Evolutionary conservation across 495 filamentous ascomycete genomes (phyloP).

Genomic region (Aspergillus bridgeri): DNA sequence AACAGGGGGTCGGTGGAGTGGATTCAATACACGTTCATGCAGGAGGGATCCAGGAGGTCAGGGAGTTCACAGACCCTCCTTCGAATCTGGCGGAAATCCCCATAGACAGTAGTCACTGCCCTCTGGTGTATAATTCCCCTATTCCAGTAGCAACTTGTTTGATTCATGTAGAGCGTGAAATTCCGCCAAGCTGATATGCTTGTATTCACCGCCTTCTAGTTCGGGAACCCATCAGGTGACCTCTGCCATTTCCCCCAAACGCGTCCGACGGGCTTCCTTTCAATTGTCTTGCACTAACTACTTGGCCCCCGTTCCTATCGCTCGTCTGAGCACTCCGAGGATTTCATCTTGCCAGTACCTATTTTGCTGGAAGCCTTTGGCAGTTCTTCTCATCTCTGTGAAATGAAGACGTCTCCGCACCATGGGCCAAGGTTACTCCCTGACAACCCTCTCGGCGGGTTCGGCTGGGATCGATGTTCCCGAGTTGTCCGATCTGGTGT

Average conservation of each 20-base stretch:
- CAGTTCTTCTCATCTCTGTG: slow-evolving; percentile 15
- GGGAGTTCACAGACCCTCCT: no score
- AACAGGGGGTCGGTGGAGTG: no score
- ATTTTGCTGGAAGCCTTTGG: neutral
- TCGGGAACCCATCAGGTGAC: neutral
- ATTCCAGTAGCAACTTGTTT: no score
- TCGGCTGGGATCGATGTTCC: slow-evolving; percentile 90
- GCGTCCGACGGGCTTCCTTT: neutral
- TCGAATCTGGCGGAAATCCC: no score
- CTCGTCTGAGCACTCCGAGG: neutral
- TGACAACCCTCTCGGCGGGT: slow-evolving; percentile 83
- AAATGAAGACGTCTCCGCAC: slow-evolving; percentile 39
- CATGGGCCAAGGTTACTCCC: slow-evolving; percentile 98
- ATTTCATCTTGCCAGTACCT: neutral
- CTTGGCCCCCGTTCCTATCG: neutral
- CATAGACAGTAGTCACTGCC: no score
- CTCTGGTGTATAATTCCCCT: no score
- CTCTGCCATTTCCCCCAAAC: neutral
- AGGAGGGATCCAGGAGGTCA: no score
- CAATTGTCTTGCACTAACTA: neutral
- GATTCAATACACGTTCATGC: no score
- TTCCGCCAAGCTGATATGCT: neutral
- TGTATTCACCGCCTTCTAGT: neutral
- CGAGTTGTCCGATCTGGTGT: slow-evolving; percentile 81
- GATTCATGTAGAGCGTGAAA: no score